Evolutionary conservation across 2,329 filamentous ascomycete genomes (phyloP), one percentile per base, ranked within the genome.

Genomic region (Myriosclerotinia curreyana): DNA sequence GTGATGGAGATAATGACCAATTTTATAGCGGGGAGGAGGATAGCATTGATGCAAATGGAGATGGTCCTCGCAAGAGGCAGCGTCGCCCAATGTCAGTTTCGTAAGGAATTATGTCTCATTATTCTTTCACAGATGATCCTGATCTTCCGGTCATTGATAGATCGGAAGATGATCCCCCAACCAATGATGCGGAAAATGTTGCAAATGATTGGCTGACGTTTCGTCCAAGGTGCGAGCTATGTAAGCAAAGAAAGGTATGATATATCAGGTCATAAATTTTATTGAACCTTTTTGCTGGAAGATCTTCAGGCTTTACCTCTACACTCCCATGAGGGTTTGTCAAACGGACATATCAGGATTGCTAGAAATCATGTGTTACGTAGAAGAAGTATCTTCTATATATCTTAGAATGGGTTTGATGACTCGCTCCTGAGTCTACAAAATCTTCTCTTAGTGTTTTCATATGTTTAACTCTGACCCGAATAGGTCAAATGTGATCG

Each of bases 181-280:
- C 63, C 42, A 55, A 61, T 40, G 22, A 31, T 28, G 11, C 48
- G 1, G 40, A 64, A 59, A 64, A 69, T 44, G 54, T 66, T 59
- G 68, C 70, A 50, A 66, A 70, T 56, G 69, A 66, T 69, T 73
- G 68, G 72, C 73, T 75, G 66, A 75, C 71, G 40, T 65, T 73
- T 64, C 69, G 73, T 66, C 72, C 70, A 76, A 88, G 86, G 72
- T 88, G 90, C 73, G 90, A 93, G 77, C 81, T 90, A 60, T 92
- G 90, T 79, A 92, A 93, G 77, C 86, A 90, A 75, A 81, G 90
- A 78, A 94, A 93, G 81, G 89, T 91, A 77, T 36, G 61, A 34
- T 25, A 38, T 22, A 49, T 63, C 34, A 63, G 44, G 42, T 22
- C 42, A 46, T 46, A 4, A 28, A 14, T 40, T 42, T 20, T 28